phyloP scores from a whole-genome alignment of 345 rosid species.

The Syzygium grande region DNA sequence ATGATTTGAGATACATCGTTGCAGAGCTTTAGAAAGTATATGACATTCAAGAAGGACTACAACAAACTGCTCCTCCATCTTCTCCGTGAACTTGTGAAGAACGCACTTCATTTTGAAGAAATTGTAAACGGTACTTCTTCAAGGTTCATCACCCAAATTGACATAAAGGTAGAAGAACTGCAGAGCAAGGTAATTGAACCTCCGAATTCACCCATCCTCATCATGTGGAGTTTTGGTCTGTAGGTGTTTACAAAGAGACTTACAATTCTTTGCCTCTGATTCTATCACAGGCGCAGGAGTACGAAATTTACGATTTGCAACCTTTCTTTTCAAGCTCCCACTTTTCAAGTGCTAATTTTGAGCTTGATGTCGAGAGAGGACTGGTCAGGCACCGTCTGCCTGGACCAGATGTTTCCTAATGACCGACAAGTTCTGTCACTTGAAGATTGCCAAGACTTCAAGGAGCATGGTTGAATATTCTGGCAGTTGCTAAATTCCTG shows the following conservation, averaged over 20 bases:
- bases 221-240: background rate
- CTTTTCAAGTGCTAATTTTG: constrained; percentile 60
- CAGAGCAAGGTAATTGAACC: constrained; percentile 47
- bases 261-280: background rate
- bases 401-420: background rate
- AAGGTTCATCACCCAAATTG: constrained; percentile 34
- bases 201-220: background rate
- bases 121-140: constrained; percentile 66
- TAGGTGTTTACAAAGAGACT: background rate
- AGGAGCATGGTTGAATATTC: background rate
- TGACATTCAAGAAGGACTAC: constrained; percentile 86
- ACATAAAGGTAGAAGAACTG: constrained; percentile 72
- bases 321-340: constrained; percentile 75
- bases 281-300: constrained; percentile 66
- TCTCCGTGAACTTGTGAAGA: constrained; percentile 74
- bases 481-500: background rate
- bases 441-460: background rate
- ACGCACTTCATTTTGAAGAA: constrained; percentile 78
- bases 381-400: constrained; percentile 51
- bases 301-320: constrained; percentile 61
- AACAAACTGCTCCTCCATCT: constrained; percentile 73
- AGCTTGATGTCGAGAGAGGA: constrained; percentile 42
- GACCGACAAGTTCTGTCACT: background rate
- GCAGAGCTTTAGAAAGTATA: constrained; percentile 91
- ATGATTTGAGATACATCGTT: background rate